Evolutionary conservation across 2,329 filamentous ascomycete genomes (phyloP).

Genomic region (Myotisia sp.): DNA sequence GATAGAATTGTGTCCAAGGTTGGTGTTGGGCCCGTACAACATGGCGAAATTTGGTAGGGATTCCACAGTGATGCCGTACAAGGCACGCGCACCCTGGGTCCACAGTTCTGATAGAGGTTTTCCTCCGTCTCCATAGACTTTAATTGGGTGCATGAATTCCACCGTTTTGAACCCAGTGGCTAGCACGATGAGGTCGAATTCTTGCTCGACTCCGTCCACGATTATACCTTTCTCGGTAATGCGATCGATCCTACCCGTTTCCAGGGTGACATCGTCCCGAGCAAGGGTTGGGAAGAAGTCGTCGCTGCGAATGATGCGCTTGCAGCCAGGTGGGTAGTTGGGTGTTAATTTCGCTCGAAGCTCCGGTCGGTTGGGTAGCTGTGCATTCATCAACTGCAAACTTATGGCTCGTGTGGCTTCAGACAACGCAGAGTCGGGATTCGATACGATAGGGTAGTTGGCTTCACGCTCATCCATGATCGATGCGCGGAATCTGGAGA

Average conservation of each 20-base stretch:
- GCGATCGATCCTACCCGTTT: conserved; percentile 35
- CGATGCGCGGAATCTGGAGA: conserved; percentile 36
- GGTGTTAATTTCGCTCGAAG: conserved; percentile 42
- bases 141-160: conserved; percentile 46
- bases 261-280: conserved; percentile 35
- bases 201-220: conserved; percentile 29
- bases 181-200: conserved; percentile 43
- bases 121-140: conserved; percentile 34
- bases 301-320: conserved; percentile 40
- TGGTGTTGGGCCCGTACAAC: conserved; percentile 46
- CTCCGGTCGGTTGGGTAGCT: conserved; percentile 36
- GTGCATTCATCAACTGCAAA: conserved; percentile 28
- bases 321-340: conserved; percentile 41
- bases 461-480: conserved; percentile 44
- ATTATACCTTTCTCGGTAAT: conserved; percentile 37
- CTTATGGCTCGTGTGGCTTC: conserved; percentile 27
- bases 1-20: conserved; percentile 42
- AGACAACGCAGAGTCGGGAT: conserved; percentile 27
- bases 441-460: conserved; percentile 32
- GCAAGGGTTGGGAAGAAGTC: conserved; percentile 42
- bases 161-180: conserved; percentile 47
- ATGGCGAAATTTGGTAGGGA: conserved; percentile 43
- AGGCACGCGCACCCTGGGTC: conserved; percentile 37
- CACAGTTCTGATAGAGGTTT: conserved; percentile 38
- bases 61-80: conserved; percentile 39